phyloP scores from a whole-genome alignment of 371 early-diverging fungal genomes.

The Apophysomyces trapeziformis region DNA sequence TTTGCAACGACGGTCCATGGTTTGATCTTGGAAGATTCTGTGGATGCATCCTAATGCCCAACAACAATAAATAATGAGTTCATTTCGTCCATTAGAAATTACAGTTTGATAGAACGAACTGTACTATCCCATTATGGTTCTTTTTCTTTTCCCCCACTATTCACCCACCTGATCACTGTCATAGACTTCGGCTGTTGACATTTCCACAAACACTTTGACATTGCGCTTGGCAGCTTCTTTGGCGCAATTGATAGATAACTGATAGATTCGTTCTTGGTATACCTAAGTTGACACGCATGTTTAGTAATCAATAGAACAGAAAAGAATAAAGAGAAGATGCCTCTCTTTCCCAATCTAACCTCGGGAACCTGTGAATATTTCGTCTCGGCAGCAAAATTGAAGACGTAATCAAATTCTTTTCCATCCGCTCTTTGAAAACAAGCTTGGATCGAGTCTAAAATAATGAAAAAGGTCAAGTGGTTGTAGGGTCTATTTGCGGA shows the following conservation, averaged over 20 bases:
- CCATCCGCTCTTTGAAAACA: conserved; percentile 74
- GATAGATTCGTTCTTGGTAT: conserved; percentile 85
- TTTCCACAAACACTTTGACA: conserved; percentile 76
- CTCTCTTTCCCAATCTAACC: conserved; percentile 40
- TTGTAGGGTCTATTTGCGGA: neutral
- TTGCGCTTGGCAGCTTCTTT: conserved; percentile 82
- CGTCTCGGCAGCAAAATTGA: conserved; percentile 91
- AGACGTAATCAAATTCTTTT: conserved; percentile 80
- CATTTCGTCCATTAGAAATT: neutral
- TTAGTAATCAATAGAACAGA: neutral
- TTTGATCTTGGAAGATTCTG: conserved; percentile 73
- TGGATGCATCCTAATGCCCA: conserved; percentile 63
- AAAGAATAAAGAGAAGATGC: too few relatives aligned
- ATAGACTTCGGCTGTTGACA: conserved; percentile 91
- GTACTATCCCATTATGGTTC: neutral
- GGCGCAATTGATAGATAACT: conserved; percentile 74
- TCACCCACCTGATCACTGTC: conserved; percentile 65
- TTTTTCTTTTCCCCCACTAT: neutral
- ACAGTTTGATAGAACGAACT: neutral
- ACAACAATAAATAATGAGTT: neutral
- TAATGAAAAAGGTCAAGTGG: neutral
- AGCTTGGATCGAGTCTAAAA: conserved; percentile 68
- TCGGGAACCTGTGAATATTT: conserved; percentile 87
- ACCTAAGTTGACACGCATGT: conserved; percentile 39
- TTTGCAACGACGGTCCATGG: conserved; percentile 87